These are phyloP conservation scores for Naganishia cerealis DNA, from an alignment of 1,284 basidiomycete genomes.

Conservation along the genomic window DNA sequence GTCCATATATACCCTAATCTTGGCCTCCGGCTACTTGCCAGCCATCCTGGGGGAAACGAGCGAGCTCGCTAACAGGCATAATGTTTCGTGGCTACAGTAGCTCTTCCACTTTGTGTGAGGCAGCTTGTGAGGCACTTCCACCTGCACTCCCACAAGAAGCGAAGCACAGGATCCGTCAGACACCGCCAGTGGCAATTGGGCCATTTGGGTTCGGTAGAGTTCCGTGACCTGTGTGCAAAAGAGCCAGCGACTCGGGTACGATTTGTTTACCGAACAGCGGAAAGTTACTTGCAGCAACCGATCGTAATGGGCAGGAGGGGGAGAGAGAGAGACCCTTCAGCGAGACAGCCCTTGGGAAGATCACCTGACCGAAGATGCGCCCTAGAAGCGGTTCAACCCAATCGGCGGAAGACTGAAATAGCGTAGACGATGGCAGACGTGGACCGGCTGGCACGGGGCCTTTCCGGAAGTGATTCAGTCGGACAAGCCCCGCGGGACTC, in stretches of 20 bases:
- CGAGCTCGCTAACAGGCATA: not conserved
- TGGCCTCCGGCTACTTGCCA: slow-evolving; percentile 2
- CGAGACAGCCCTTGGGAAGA: not conserved
- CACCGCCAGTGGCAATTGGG: slow-evolving; percentile 3
- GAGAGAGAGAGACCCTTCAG: not conserved
- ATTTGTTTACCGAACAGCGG: slow-evolving; percentile 12
- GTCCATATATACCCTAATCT: slow-evolving; percentile 2
- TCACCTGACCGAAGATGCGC: not conserved
- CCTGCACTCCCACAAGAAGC: not conserved
- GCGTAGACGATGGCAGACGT: not conserved
- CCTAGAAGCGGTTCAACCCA: not conserved
- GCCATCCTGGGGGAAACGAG: not conserved
- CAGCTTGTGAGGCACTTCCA: too few species aligned
- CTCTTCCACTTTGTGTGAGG: not conserved
- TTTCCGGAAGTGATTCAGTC: not conserved
- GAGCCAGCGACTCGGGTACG: slow-evolving; percentile 9
- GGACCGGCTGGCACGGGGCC: not conserved
- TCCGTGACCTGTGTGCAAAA: not conserved
- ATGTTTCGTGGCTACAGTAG: too few species aligned
- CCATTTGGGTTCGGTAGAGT: too few species aligned
- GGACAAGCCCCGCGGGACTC: slow-evolving; percentile 17
- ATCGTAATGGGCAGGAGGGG: not conserved
- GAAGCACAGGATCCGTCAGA: not conserved
- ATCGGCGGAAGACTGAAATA: not conserved
- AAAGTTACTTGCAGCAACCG: slow-evolving; percentile 3